phyloP scores from a whole-genome alignment of 768 basidiomycete species.

The Mycena crocata region DNA sequence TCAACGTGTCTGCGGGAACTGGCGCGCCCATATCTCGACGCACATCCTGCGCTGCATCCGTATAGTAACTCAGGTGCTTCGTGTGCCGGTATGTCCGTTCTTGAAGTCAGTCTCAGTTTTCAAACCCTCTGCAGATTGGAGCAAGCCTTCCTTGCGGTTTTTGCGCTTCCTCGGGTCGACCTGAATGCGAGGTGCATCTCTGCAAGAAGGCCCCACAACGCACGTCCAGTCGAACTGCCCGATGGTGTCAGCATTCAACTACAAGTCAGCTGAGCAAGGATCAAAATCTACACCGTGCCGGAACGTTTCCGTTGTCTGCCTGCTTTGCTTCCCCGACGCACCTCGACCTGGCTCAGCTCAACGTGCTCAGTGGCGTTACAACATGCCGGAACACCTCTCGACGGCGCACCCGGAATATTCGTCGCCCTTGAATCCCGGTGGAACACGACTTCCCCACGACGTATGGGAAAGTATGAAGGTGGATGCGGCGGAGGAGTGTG shows the following conservation, averaged over 20 bases:
- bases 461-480: slow-evolving; percentile 14
- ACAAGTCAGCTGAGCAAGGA: slow-evolving; percentile 2
- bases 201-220: not conserved
- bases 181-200: slow-evolving; percentile 10
- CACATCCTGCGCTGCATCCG: slow-evolving; percentile 20
- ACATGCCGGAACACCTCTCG: slow-evolving; percentile 14
- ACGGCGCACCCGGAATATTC: not conserved
- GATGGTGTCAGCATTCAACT: not conserved
- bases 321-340: not conserved
- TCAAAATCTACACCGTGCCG: slow-evolving; percentile 9
- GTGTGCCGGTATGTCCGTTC: not conserved
- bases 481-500: not conserved
- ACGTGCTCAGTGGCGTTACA: slow-evolving; percentile 14
- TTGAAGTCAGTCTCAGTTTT: not conserved
- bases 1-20: slow-evolving; percentile 10
- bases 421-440: slow-evolving; percentile 6
- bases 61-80: not conserved
- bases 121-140: not conserved
- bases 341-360: not conserved
- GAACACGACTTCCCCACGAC: slow-evolving; percentile 12
- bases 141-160: slow-evolving; percentile 5
- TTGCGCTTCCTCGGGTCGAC: not conserved
- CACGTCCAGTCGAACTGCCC: slow-evolving; percentile 3
- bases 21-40: slow-evolving; percentile 14
- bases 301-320: slow-evolving; percentile 20